A percentile compares a stretch with the other conserved stretches of the same genome.
Conservation (phyloP, 1,284 basidiomycete species). For the Apiotrichum laibachii region DNA sequence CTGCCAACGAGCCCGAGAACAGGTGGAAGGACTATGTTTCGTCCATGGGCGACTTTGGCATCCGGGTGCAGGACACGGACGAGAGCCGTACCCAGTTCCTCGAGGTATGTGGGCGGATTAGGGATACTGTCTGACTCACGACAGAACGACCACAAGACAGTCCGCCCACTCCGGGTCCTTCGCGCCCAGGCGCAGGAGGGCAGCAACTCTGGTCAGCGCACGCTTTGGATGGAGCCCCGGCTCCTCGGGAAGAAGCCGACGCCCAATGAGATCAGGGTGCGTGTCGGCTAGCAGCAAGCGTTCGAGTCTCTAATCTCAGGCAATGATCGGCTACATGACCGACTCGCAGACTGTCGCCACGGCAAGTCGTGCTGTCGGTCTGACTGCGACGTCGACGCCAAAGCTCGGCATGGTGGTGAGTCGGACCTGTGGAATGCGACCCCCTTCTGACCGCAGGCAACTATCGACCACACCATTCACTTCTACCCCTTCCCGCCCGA, state of each 20-base stretch:
- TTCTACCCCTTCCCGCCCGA: conserved; percentile 70
- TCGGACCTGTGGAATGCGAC: conserved; percentile 14
- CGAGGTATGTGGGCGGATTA: no score
- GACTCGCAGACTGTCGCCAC: conserved; percentile 73
- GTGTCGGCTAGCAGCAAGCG: background rate
- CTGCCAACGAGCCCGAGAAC: conserved; percentile 4
- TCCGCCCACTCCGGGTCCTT: conserved; percentile 68
- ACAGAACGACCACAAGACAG: conserved; percentile 50
- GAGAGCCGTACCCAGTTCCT: conserved; percentile 52
- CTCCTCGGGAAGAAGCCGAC: conserved; percentile 60
- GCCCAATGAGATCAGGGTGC: conserved; percentile 72
- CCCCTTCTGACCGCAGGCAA: conserved; percentile 57
- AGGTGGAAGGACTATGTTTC: conserved; percentile 8
- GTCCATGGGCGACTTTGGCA: conserved; percentile 56
- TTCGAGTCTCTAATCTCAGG: conserved; percentile 53
- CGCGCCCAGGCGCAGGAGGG: conserved; percentile 20
- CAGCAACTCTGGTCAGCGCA: conserved; percentile 52
- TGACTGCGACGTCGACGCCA: conserved; percentile 53
- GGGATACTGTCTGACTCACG: no score
- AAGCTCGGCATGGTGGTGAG: conserved; percentile 67
- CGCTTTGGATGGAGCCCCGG: conserved; percentile 73
- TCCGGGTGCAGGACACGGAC: conserved; percentile 43
- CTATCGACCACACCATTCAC: conserved; percentile 78
- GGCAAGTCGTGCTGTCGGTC: conserved; percentile 62
- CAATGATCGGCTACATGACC: conserved; percentile 80